Percentiles rank a stretch among this genome's conserved stretches.
phyloP scores from a whole-genome alignment of 495 filamentous ascomycete genomes.

The Podospora sp. region DNA sequence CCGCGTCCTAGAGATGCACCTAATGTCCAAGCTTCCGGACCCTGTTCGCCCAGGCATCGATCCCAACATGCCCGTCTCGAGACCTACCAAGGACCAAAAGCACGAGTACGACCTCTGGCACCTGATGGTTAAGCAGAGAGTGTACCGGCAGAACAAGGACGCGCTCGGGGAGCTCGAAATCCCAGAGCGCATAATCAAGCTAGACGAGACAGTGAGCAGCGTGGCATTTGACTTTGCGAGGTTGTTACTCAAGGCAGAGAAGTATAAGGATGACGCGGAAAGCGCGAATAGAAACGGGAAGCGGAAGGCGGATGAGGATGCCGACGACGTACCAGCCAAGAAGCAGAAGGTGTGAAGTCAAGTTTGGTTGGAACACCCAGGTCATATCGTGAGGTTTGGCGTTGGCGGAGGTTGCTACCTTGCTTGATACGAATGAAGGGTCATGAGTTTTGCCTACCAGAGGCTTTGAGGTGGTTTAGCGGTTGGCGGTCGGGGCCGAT shows the following conservation, averaged over 20 bases:
- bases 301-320: constrained; percentile 7
- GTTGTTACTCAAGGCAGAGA: constrained; percentile 53
- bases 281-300: neutral
- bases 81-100: constrained; percentile 39
- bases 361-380: too few species aligned
- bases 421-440: too few species aligned
- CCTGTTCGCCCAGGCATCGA: constrained; percentile 55
- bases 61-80: constrained; percentile 24
- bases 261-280: neutral
- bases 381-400: neutral
- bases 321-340: neutral
- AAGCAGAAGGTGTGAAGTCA: neutral
- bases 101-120: constrained; percentile 77
- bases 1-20: constrained; percentile 84
- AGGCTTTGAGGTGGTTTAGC: neutral
- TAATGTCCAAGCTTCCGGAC: constrained; percentile 72
- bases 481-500: neutral
- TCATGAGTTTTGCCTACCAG: neutral
- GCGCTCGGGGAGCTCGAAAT: constrained; percentile 76
- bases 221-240: constrained; percentile 83
- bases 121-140: constrained; percentile 75
- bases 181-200: constrained; percentile 73
- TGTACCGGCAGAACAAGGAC: constrained; percentile 78
- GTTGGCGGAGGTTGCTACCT: too few species aligned
- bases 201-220: constrained; percentile 73